Conservation (phyloP, 2,329 filamentous ascomycete genomes). For the Diaporthe longicolla region DNA sequence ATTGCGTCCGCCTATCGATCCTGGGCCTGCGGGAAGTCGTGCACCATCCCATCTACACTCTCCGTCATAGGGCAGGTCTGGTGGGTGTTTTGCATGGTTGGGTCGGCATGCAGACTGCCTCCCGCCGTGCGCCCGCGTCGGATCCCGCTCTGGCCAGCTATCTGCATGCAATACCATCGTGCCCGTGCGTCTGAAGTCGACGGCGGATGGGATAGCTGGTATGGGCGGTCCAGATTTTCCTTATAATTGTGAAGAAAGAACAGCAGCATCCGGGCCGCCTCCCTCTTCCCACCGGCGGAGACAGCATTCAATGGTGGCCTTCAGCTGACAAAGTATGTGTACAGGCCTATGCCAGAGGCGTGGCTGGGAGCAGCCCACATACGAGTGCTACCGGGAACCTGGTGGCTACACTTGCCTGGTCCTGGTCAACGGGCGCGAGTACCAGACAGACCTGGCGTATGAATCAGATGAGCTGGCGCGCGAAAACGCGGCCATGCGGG, state of each 20-base stretch:
- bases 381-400: conserved; percentile 82
- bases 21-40: conserved; percentile 5
- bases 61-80: conserved; percentile 47
- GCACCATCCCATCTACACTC: conserved; percentile 32
- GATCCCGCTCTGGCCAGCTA: conserved; percentile 37
- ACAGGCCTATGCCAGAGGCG: conserved; percentile 94
- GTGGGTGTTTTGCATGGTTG: conserved; percentile 49
- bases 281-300: conserved; percentile 40
- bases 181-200: conserved; percentile 29
- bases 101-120: conserved; percentile 54
- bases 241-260: not conserved
- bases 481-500: conserved; percentile 94
- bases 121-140: conserved; percentile 44
- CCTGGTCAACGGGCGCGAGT: conserved; percentile 95
- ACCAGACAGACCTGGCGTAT: conserved; percentile 90
- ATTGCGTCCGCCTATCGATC: conserved; percentile 24
- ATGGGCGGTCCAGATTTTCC: not conserved
- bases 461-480: conserved; percentile 86
- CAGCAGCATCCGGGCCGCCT: conserved; percentile 35
- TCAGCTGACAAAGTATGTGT: conserved; percentile 40
- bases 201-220: conserved; percentile 25
- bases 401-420: conserved; percentile 91
- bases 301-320: conserved; percentile 13
- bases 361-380: conserved; percentile 92
- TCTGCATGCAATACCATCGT: conserved; percentile 35